Conservation (phyloP, 148 eudicot genomes). For the Chenopodium quinoa region DNA sequence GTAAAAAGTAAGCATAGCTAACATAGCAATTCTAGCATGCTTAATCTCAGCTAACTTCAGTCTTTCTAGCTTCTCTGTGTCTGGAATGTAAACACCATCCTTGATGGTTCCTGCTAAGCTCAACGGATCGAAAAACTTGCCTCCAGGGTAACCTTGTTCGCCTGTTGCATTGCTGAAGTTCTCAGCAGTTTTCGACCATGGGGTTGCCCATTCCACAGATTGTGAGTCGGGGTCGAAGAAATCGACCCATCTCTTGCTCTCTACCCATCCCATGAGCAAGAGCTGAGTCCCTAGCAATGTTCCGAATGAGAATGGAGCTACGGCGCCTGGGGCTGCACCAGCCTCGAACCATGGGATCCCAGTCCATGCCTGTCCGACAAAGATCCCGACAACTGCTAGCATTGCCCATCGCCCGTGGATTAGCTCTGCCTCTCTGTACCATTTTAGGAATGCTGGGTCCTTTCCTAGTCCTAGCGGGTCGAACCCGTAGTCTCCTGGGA, state of each 20-base stretch:
- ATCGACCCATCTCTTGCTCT: constrained; percentile 98
- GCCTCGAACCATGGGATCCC: constrained; percentile 98
- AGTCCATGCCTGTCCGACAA: constrained; percentile 89
- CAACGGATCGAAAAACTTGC: constrained; percentile 92
- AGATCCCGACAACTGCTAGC: constrained; percentile 93
- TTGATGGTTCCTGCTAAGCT: constrained; percentile 55
- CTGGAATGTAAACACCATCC: constrained; percentile 67
- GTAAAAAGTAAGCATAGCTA: constrained; percentile 89
- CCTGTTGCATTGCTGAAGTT: constrained; percentile 86
- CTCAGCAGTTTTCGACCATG: constrained; percentile 85
- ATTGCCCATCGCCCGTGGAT: constrained; percentile 99
- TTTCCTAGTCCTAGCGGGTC: constrained; percentile 97
- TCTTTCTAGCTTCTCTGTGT: constrained; percentile 80
- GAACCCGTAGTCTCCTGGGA: constrained; percentile 93
- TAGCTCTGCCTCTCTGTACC: constrained; percentile 98
- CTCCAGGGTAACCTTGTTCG: constrained; percentile 94
- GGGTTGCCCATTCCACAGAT: constrained; percentile 97
- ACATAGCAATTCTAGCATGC: constrained; percentile 93
- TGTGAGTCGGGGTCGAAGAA: constrained; percentile 94
- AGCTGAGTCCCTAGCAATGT: constrained; percentile 89
- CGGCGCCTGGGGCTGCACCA: constrained; percentile 89
- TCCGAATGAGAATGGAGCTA: constrained; percentile 88
- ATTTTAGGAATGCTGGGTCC: constrained; percentile 95
- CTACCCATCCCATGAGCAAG: constrained; percentile 97
- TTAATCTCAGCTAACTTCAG: constrained; percentile 91